These are phyloP conservation scores for Trichophyton rubrum DNA, from an alignment of 2,329 filamentous ascomycete species.

Conservation along the genomic window DNA sequence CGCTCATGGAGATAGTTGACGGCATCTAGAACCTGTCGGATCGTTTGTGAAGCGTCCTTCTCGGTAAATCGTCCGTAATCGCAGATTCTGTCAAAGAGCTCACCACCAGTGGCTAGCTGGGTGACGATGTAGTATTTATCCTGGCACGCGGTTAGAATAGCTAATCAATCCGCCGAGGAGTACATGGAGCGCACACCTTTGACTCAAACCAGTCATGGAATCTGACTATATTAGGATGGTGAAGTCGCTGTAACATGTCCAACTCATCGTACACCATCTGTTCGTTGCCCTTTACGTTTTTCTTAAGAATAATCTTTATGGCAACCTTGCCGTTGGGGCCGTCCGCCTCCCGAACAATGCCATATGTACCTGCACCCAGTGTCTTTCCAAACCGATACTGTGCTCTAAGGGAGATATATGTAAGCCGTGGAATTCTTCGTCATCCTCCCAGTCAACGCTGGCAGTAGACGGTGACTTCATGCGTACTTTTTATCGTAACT, in stretches of 20 bases:
- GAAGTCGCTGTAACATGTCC: constrained; percentile 77
- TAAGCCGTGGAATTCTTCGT: neutral
- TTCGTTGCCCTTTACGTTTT: constrained; percentile 97
- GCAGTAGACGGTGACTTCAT: constrained; percentile 3
- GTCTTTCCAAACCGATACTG: constrained; percentile 89
- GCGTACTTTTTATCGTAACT: constrained; percentile 96
- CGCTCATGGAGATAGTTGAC: constrained; percentile 90
- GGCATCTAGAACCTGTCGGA: constrained; percentile 82
- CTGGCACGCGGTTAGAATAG: constrained; percentile 34
- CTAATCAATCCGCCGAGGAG: neutral
- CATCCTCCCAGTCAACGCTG: neutral
- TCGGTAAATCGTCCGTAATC: constrained; percentile 97
- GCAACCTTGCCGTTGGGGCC: constrained; percentile 75
- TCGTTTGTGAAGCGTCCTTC: constrained; percentile 92
- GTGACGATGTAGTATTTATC: constrained; percentile 99
- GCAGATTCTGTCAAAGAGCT: constrained; percentile 95
- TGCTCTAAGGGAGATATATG: constrained; percentile 40
- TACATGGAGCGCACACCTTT: constrained; percentile 44
- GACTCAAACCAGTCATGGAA: constrained; percentile 99
- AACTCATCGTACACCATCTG: constrained; percentile 98
- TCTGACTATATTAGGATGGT: constrained; percentile 90
- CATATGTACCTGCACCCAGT: constrained; percentile 92
- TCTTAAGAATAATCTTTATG: constrained; percentile 98
- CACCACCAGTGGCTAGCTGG: constrained; percentile 85
- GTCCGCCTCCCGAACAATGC: constrained; percentile 92